These are phyloP conservation scores for Rhodotorula toruloides DNA, from an alignment of 768 basidiomycete genomes.

Conservation along the genomic window DNA sequence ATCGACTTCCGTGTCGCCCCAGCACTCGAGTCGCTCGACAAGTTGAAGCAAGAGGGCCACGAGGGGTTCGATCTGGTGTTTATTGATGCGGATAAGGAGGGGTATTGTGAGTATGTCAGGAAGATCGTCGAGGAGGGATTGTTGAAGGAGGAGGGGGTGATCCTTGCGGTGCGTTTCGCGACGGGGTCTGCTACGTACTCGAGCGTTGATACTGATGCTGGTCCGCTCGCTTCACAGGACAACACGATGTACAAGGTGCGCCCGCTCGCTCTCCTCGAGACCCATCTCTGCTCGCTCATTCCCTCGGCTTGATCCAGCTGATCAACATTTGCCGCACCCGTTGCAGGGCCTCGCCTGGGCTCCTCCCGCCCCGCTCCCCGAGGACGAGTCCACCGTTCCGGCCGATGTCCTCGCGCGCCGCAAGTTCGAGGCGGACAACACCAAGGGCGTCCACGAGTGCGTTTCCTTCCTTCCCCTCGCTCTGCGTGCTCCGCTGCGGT, in stretches of 20 bases:
- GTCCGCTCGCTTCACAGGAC: conserved; percentile 29
- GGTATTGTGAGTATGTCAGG: conserved; percentile 27
- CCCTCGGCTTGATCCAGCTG: no score
- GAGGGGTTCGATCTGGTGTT: conserved; percentile 38
- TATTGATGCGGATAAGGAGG: conserved; percentile 40
- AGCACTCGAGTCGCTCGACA: conserved; percentile 30
- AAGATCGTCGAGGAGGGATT: conserved; percentile 16
- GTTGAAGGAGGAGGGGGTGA: conserved; percentile 26
- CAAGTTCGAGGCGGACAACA: background rate
- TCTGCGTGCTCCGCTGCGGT: background rate
- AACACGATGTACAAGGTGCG: conserved; percentile 38
- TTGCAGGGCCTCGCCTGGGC: background rate
- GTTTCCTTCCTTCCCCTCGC: no score
- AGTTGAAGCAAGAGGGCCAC: conserved; percentile 9
- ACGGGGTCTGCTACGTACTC: background rate
- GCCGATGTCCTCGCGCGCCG: background rate
- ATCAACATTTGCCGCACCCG: no score
- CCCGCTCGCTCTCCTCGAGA: background rate
- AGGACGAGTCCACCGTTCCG: background rate
- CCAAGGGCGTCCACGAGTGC: conserved; percentile 6
- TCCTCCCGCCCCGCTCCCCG: background rate
- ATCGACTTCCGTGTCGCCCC: conserved; percentile 38
- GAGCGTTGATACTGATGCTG: no score
- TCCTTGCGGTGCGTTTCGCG: conserved; percentile 28
- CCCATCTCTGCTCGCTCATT: background rate